Conservation (phyloP, 768 basidiomycete genomes). For the Mycena vitilis region DNA sequence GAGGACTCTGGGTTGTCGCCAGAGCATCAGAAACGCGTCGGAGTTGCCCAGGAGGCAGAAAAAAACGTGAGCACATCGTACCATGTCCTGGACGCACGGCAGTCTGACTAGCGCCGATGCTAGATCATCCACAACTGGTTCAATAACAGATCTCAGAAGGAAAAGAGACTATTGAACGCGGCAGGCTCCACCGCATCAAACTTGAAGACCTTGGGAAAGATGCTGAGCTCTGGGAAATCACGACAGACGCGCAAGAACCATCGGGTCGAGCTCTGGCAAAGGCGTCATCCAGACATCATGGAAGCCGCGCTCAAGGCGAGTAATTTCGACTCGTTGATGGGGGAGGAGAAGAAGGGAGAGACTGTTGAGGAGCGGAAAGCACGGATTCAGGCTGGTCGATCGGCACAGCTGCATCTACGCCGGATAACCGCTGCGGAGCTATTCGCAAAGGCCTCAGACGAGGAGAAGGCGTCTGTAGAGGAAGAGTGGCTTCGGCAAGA, state of each 20-base stretch:
- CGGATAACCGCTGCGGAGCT: not conserved
- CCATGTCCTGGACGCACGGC: not conserved
- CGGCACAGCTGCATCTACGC: not conserved
- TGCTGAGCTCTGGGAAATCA: not conserved
- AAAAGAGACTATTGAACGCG: not conserved
- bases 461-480: not conserved
- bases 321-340: not conserved
- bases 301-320: not conserved
- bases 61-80: not conserved
- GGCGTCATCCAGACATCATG: not conserved
- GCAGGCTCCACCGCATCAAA: not conserved
- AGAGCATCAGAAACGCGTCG: not conserved
- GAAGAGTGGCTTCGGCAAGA: not conserved
- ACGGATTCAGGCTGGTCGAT: too few species aligned
- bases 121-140: conserved; percentile 12
- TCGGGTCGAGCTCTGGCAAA: not conserved
- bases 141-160: not conserved
- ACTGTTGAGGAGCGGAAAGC: not conserved
- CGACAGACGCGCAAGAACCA: not conserved
- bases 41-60: not conserved
- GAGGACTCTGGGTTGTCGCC: not conserved
- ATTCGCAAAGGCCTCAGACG: not conserved
- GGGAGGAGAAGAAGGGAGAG: not conserved
- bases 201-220: not conserved
- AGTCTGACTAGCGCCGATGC: not conserved